phyloP scores from a whole-genome alignment of 148 eudicot genomes.

The Chenopodium formosanum region DNA sequence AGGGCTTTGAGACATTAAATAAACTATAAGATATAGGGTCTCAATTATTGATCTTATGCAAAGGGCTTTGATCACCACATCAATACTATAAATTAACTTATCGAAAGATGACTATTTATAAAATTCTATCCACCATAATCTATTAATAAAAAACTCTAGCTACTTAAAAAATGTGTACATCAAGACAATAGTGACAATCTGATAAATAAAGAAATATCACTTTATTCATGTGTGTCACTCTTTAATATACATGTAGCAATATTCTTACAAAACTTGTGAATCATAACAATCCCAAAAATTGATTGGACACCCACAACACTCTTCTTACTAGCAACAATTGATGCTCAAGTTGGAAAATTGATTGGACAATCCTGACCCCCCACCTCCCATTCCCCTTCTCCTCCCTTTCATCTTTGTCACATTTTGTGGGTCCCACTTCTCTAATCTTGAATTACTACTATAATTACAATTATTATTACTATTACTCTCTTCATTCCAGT shows the following conservation, averaged over 20 bases:
- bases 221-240: background rate
- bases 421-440: conserved; percentile 22
- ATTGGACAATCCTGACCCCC: conserved; percentile 29
- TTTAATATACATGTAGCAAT: background rate
- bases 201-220: background rate
- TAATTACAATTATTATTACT: background rate
- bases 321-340: conserved; percentile 26
- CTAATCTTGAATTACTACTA: background rate
- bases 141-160: background rate
- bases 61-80: background rate
- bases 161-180: background rate
- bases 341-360: conserved; percentile 35
- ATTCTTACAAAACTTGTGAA: background rate
- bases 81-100: too few species aligned
- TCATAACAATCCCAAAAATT: conserved; percentile 18
- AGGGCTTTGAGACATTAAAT: too few species aligned
- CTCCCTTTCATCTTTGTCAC: conserved; percentile 15
- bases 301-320: background rate
- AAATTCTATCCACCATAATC: background rate
- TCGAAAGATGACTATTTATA: too few species aligned
- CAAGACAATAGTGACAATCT: background rate
- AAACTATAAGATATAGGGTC: background rate
- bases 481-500: background rate
- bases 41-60: background rate
- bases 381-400: conserved; percentile 25